These are phyloP conservation scores for Suhomyces sp. DNA, from an alignment of 805 yeast genomes.

Conservation along the genomic window DNA sequence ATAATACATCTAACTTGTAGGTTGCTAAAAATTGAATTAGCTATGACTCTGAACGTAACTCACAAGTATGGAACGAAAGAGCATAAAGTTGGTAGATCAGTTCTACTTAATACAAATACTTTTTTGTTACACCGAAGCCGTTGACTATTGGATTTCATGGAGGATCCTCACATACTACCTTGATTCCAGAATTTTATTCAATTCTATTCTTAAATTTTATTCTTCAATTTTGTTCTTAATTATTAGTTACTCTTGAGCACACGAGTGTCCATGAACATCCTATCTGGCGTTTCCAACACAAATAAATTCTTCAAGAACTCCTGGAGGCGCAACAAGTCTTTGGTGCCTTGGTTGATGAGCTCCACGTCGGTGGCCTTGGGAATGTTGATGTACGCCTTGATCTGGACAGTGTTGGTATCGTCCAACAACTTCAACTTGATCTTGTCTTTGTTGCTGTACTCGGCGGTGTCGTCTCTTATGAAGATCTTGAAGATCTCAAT, in stretches of 20 bases:
- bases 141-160: too few species aligned
- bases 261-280: conserved; percentile 79
- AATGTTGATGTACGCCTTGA: conserved; percentile 69
- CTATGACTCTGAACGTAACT: too few species aligned
- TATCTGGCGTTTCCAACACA: conserved; percentile 69
- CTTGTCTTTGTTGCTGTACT: conserved; percentile 13
- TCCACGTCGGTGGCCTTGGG: conserved; percentile 74
- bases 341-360: conserved; percentile 60
- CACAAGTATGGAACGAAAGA: too few species aligned
- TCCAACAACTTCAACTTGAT: conserved; percentile 43
- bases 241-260: conserved; percentile 19
- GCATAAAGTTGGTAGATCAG: too few species aligned
- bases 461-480: conserved; percentile 32
- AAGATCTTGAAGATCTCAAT: conserved; percentile 55
- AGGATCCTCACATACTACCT: too few species aligned
- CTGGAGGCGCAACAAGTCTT: conserved; percentile 59
- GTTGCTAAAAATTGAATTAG: too few species aligned
- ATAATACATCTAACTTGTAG: too few species aligned
- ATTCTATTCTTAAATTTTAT: too few species aligned
- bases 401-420: conserved; percentile 52
- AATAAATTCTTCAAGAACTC: conserved; percentile 66
- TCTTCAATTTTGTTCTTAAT: too few species aligned
- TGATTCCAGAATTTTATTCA: too few species aligned
- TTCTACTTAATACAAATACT: too few species aligned
- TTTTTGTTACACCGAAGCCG: too few species aligned